Evolutionary conservation across 2,329 filamentous ascomycete genomes (phyloP).

Genomic region (Cercospora citrullina): DNA sequence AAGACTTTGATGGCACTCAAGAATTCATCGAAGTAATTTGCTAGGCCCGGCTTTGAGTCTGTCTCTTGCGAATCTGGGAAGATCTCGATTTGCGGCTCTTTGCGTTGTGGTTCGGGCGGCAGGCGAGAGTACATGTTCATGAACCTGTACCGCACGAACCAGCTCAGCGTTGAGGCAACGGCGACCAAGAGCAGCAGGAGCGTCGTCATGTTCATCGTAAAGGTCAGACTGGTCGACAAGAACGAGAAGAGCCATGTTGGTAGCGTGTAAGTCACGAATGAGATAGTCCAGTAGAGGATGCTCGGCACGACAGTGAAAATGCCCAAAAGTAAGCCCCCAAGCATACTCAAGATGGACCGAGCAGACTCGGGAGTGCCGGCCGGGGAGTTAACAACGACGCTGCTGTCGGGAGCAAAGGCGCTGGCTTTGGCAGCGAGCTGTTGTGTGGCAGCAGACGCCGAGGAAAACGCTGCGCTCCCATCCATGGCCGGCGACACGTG

Average conservation of each 20-base stretch:
- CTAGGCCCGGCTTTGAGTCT: constrained; percentile 82
- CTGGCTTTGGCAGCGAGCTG: constrained; percentile 11
- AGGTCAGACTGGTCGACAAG: constrained; percentile 88
- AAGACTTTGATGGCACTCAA: constrained; percentile 98
- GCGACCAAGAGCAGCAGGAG: constrained; percentile 78
- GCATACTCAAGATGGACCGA: constrained; percentile 34
- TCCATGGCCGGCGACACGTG: constrained; percentile 15
- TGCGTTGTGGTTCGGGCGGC: constrained; percentile 90
- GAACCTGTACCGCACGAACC: constrained; percentile 93
- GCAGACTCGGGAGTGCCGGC: constrained; percentile 23
- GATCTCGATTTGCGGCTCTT: constrained; percentile 91
- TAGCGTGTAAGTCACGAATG: constrained; percentile 82
- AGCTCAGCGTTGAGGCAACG: constrained; percentile 81
- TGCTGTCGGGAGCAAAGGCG: constrained; percentile 10
- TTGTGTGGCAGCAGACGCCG: constrained; percentile 12
- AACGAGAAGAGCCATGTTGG: constrained; percentile 87
- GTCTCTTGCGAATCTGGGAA: constrained; percentile 92
- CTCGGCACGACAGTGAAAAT: constrained; percentile 54
- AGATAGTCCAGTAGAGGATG: constrained; percentile 74
- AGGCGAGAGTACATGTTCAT: constrained; percentile 95
- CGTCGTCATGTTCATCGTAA: constrained; percentile 98
- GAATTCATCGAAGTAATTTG: constrained; percentile 98
- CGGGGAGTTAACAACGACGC: constrained; percentile 19
- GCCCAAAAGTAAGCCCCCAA: constrained; percentile 37
- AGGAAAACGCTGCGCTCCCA: constrained; percentile 5